Percentiles rank a stretch among this genome's conserved stretches.
phyloP scores from a whole-genome alignment of 1,284 basidiomycete genomes.

The Trichosporon sp. region DNA sequence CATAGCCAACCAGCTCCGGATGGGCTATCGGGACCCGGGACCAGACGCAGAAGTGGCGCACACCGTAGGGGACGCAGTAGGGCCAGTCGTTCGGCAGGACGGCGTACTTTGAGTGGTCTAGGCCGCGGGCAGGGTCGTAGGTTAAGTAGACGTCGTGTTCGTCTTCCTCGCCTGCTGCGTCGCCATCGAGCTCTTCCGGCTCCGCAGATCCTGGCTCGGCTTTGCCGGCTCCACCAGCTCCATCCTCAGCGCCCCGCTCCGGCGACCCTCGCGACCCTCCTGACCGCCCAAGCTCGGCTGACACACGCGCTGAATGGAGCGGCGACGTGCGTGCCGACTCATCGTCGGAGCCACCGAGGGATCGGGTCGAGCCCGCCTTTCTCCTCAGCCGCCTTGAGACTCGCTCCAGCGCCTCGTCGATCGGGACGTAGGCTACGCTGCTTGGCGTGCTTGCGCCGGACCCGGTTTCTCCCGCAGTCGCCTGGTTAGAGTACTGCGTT shows the following conservation, averaged over 20 bases:
- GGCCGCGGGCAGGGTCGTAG: constrained; percentile 22
- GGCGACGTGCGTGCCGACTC: not conserved
- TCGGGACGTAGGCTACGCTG: constrained; percentile 14
- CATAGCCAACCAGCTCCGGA: constrained; percentile 34
- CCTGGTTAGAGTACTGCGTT: constrained; percentile 1
- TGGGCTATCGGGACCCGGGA: constrained; percentile 45
- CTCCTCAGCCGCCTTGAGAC: not conserved
- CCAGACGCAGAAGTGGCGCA: constrained; percentile 45
- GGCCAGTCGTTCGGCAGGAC: constrained; percentile 48
- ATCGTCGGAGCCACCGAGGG: too few species aligned
- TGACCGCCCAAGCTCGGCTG: not conserved
- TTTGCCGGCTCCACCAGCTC: too few species aligned
- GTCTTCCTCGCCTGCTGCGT: constrained; percentile 14
- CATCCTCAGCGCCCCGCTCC: not conserved
- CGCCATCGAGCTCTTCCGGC: too few species aligned
- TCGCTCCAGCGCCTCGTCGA: constrained; percentile 13
- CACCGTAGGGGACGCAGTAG: constrained; percentile 43
- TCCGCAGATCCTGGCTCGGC: too few species aligned
- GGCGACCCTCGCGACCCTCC: not conserved
- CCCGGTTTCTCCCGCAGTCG: constrained; percentile 3
- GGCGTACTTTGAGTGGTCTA: constrained; percentile 37
- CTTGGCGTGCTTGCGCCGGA: constrained; percentile 15
- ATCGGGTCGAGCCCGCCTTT: not conserved
- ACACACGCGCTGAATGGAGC: not conserved
- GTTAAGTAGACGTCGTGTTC: constrained; percentile 27